phyloP scores from a whole-genome alignment of 164 flowering plant species.

The Stephania japonica region DNA sequence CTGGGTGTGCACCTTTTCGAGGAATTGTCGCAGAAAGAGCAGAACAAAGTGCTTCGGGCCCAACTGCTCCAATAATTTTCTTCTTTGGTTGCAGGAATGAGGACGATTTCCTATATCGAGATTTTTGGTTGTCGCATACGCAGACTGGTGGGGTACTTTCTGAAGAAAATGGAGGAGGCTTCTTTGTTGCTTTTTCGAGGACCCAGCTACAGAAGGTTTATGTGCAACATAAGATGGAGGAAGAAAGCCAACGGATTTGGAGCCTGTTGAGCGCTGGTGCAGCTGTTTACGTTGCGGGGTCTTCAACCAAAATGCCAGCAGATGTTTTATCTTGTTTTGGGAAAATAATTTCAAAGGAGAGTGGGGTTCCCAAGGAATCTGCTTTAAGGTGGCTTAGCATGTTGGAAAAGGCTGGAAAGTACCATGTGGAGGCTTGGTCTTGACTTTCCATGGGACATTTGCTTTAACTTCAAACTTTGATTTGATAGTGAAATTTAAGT shows the following conservation, averaged over 20 bases:
- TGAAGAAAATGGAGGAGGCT: slow-evolving; percentile 84
- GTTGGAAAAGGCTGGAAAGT: slow-evolving; percentile 72
- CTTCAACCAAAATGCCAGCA: slow-evolving; percentile 88
- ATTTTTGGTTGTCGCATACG: slow-evolving; percentile 70
- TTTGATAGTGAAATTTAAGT: neutral
- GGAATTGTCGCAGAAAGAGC: slow-evolving; percentile 87
- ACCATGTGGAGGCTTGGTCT: slow-evolving; percentile 95
- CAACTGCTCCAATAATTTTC: slow-evolving; percentile 64
- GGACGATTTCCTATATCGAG: slow-evolving; percentile 65
- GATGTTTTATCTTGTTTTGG: slow-evolving; percentile 68
- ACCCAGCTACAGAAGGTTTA: slow-evolving; percentile 80
- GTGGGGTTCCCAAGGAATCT: slow-evolving; percentile 53
- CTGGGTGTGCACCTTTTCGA: slow-evolving; percentile 96
- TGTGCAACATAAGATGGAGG: slow-evolving; percentile 86
- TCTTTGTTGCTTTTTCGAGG: slow-evolving; percentile 87
- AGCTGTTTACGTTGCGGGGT: slow-evolving; percentile 85
- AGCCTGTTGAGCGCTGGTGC: slow-evolving; percentile 58
- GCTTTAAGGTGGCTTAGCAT: slow-evolving; percentile 56
- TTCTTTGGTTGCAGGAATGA: slow-evolving; percentile 90
- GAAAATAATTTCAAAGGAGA: slow-evolving; percentile 61
- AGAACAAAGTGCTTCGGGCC: slow-evolving; percentile 32
- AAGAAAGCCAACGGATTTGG: slow-evolving; percentile 62
- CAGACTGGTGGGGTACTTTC: slow-evolving; percentile 60
- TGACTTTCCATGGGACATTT: slow-evolving; percentile 21
- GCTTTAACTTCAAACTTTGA: neutral